Base-by-base conservation (phyloP, 306 rosid species). In the Ormosia emarginata region DNA sequence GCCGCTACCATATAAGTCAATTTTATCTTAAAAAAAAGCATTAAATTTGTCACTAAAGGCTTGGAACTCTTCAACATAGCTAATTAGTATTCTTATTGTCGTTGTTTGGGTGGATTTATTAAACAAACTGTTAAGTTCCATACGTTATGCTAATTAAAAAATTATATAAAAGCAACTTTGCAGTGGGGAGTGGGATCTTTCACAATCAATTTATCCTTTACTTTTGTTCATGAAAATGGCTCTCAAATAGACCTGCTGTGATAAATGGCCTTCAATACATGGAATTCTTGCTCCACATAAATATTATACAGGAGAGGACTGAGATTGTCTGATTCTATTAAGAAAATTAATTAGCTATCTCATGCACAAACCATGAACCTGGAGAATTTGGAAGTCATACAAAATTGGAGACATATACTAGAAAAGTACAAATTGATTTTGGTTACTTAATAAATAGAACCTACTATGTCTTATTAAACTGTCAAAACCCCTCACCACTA, bases 201-300 rank as follows among this genome's bases (percentile, higher is more conserved):
- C 56, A 13, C 39, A 5, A 43, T 67, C 72, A 7, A 18, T 8
- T 49, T 15, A 24, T 44, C 8, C 3, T 70, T 37, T 47, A 47
- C 9, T 71, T 36, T 62, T 24, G 44, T 12, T 72, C 49, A 73
- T 39, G 67, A 81, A 81, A 81, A 72, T 2, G 59, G 63, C 59
- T 50, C 47, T 49, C n/a, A 47, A 24, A 71, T 15, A 77, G 4
- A 62, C 59, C 3, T 44, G 37, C 17, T 5, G 3, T 4, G 57
- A 61, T 29, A 36, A 10, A 36, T 17, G 9, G 41, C 46, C 65
- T 77, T 34, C 30, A 10, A 63, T 13, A 5, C 8, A 55, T 0
- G 55, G 47, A 67, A 79, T 67, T 47, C 34, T 46, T 46, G 33
- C 6, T 5, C 12, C 57, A 7, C 40, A 11, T 37, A 37, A 66